phyloP scores from a whole-genome alignment of 352 stramenopile species.

The Thraustochytrium striatum region DNA sequence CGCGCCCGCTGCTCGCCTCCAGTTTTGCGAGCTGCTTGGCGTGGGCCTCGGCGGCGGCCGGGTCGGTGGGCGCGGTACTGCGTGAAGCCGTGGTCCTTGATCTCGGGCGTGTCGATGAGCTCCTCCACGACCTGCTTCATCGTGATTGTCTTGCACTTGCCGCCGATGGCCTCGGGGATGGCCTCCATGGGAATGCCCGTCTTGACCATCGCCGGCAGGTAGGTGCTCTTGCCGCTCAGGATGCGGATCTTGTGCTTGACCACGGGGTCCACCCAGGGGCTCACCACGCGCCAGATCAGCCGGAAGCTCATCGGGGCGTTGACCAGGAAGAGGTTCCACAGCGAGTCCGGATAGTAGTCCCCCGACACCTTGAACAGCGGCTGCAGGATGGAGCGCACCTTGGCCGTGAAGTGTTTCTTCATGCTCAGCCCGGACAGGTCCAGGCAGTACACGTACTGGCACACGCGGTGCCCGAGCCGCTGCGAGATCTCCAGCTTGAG shows the following conservation, averaged over 20 bases:
- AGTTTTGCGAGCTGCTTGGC: slow-evolving; percentile 32
- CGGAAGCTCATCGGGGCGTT: slow-evolving; percentile 47
- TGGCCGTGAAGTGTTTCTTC: slow-evolving; percentile 46
- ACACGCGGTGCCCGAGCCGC: slow-evolving; percentile 28
- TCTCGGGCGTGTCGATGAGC: slow-evolving; percentile 31
- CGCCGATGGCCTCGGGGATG: slow-evolving; percentile 25
- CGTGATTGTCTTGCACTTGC: slow-evolving; percentile 8
- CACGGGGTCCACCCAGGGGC: slow-evolving; percentile 46
- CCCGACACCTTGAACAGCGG: slow-evolving; percentile 41
- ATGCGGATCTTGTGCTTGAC: slow-evolving; percentile 48
- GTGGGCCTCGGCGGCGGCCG: background rate
- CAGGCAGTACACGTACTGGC: slow-evolving; percentile 42
- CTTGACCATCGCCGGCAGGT: slow-evolving; percentile 44
- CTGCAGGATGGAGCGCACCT: slow-evolving; percentile 41
- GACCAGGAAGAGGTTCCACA: slow-evolving; percentile 45
- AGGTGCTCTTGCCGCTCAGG: slow-evolving; percentile 8
- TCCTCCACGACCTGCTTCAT: slow-evolving; percentile 38
- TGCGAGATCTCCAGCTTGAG: slow-evolving; percentile 41
- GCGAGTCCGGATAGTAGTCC: slow-evolving; percentile 42
- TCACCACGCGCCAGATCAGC: slow-evolving; percentile 45
- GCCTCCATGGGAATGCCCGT: slow-evolving; percentile 42
- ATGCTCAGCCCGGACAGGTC: slow-evolving; percentile 41
- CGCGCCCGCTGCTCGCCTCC: background rate
- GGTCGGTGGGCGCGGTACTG: background rate
- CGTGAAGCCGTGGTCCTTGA: slow-evolving; percentile 29